phyloP scores from a whole-genome alignment of 2,329 filamentous ascomycete species.

The Grosmannia huntii region DNA sequence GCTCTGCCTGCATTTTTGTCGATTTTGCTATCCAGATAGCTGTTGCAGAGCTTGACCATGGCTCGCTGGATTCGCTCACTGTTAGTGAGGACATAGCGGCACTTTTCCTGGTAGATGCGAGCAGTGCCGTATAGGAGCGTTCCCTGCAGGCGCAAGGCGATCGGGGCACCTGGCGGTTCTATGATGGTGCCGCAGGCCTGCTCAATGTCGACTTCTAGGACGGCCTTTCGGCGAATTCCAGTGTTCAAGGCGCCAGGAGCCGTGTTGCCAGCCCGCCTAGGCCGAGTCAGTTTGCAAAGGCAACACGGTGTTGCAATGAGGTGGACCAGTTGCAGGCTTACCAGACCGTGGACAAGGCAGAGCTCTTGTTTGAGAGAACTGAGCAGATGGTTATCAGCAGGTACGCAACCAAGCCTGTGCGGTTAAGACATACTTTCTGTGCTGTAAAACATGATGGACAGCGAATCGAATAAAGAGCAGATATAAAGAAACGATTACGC shows the following conservation, averaged over 20 bases:
- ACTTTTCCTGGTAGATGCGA: slow-evolving; percentile 78
- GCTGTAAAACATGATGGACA: slow-evolving; percentile 44
- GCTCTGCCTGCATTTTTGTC: slow-evolving; percentile 60
- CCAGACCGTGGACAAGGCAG: slow-evolving; percentile 94
- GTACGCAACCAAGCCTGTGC: slow-evolving; percentile 12
- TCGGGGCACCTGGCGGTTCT: slow-evolving; percentile 61
- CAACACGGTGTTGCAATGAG: not conserved
- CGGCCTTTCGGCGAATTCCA: slow-evolving; percentile 72
- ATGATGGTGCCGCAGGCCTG: slow-evolving; percentile 85
- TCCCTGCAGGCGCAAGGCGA: slow-evolving; percentile 81
- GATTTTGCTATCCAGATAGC: slow-evolving; percentile 49
- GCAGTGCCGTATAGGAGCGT: slow-evolving; percentile 79
- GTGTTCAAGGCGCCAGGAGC: slow-evolving; percentile 58
- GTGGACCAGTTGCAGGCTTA: slow-evolving; percentile 26
- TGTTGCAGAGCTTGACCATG: slow-evolving; percentile 57
- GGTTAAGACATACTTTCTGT: slow-evolving; percentile 60
- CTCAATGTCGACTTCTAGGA: slow-evolving; percentile 74
- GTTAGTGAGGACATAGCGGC: slow-evolving; percentile 71
- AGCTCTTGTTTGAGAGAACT: slow-evolving; percentile 74
- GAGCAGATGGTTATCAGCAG: not conserved
- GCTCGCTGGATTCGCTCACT: slow-evolving; percentile 46
- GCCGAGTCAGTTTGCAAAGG: not conserved
- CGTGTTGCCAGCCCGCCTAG: slow-evolving; percentile 82
- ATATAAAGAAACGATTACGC: too few species aligned
- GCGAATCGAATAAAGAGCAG: too few species aligned